Conservation (phyloP, 768 basidiomycete genomes). For the Leccinum imitatum region DNA sequence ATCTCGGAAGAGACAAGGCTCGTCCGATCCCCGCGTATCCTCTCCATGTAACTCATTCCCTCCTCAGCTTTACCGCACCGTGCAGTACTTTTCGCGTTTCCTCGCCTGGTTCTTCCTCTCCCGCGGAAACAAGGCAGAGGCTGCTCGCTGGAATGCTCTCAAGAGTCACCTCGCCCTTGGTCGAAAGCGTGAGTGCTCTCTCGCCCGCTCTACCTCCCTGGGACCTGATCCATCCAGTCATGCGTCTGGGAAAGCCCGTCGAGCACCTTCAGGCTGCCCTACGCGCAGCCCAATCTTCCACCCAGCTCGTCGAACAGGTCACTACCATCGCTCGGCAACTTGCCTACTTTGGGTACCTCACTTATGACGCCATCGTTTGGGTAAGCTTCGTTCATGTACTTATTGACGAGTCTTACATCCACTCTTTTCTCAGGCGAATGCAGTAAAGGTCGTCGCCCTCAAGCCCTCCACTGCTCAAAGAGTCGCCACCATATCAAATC, state of each 20-base stretch:
- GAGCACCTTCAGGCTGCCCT: slow-evolving; percentile 93
- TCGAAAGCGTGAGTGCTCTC: slow-evolving; percentile 64
- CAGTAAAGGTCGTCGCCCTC: slow-evolving; percentile 62
- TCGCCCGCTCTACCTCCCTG: neutral
- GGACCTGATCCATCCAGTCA: slow-evolving; percentile 48
- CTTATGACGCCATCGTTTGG: slow-evolving; percentile 84
- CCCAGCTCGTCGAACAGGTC: slow-evolving; percentile 67
- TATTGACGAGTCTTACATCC: neutral
- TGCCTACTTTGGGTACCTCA: slow-evolving; percentile 84
- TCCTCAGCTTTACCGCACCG: slow-evolving; percentile 75
- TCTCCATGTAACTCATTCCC: neutral
- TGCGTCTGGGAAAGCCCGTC: slow-evolving; percentile 90
- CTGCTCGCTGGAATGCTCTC: slow-evolving; percentile 77
- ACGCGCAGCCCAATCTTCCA: slow-evolving; percentile 56
- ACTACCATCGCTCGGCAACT: slow-evolving; percentile 82
- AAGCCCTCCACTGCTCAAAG: slow-evolving; percentile 59
- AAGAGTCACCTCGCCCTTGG: slow-evolving; percentile 83
- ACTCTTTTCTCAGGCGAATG: slow-evolving; percentile 49
- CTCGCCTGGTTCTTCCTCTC: slow-evolving; percentile 79
- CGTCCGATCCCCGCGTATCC: slow-evolving; percentile 2
- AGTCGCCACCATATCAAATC: slow-evolving; percentile 66
- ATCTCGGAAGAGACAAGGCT: slow-evolving; percentile 90
- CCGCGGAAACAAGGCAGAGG: slow-evolving; percentile 68
- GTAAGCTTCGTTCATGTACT: slow-evolving; percentile 41
- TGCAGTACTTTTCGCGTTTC: slow-evolving; percentile 90